These are phyloP conservation scores for Hygrophoropsis aurantiaca DNA, from an alignment of 768 basidiomycete species.

Conservation along the genomic window DNA sequence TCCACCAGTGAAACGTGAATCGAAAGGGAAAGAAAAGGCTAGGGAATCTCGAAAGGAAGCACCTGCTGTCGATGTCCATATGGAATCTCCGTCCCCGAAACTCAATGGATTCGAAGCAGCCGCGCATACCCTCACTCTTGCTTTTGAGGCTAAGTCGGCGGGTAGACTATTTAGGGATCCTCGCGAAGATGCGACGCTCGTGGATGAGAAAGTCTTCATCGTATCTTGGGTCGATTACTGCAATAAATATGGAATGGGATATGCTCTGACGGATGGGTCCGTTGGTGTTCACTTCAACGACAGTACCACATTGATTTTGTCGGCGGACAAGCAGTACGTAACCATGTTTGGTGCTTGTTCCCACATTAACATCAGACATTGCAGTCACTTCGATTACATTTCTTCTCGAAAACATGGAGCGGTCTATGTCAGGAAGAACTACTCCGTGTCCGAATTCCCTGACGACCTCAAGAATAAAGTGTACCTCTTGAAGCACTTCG, in stretches of 20 bases:
- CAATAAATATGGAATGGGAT: constrained; percentile 99
- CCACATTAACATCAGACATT: constrained; percentile 1
- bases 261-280: constrained; percentile 92
- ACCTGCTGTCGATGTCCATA: constrained; percentile 15
- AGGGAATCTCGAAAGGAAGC: constrained; percentile 21
- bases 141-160: constrained; percentile 66
- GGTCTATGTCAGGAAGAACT: constrained; percentile 70
- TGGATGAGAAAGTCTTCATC: constrained; percentile 82
- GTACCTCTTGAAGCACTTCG: constrained; percentile 91
- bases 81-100: constrained; percentile 24
- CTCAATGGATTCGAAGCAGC: constrained; percentile 69
- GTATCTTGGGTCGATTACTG: constrained; percentile 99
- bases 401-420: constrained; percentile 63
- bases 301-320: constrained; percentile 80
- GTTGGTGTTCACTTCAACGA: constrained; percentile 98
- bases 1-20: constrained; percentile 29
- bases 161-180: constrained; percentile 72
- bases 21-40: constrained; percentile 29
- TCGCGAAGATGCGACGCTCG: constrained; percentile 50
- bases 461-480: constrained; percentile 88
- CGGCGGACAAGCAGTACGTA: constrained; percentile 83
- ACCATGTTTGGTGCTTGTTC: constrained; percentile 4
- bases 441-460: constrained; percentile 69
- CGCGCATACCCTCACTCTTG: constrained; percentile 47
- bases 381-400: constrained; percentile 88